A percentile compares a stretch with the other conserved stretches of the same genome.
Conservation (phyloP, 768 basidiomycete genomes). For the Boletus huronensis region DNA sequence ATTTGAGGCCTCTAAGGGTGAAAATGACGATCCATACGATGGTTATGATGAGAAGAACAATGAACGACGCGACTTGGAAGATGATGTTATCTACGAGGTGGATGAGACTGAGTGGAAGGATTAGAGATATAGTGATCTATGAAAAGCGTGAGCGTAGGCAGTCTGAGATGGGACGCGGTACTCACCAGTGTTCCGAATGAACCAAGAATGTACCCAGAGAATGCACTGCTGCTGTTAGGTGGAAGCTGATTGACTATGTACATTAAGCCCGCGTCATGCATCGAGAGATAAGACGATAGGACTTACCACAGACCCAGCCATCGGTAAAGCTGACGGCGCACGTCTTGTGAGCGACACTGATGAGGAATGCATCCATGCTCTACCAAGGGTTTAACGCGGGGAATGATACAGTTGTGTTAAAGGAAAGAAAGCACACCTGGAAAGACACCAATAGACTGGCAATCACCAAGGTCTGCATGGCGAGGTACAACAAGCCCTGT, state of each 20-base stretch:
- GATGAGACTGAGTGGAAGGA: constrained; percentile 24
- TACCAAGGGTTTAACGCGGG: neutral
- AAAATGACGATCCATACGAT: constrained; percentile 20
- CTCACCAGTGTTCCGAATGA: constrained; percentile 23
- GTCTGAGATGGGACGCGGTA: neutral
- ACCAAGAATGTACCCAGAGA: constrained; percentile 22
- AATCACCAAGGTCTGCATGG: constrained; percentile 21
- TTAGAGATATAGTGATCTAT: constrained; percentile 16
- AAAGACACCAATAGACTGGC: constrained; percentile 25
- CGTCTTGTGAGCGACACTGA: constrained; percentile 24
- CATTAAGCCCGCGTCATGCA: neutral
- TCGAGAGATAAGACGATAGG: neutral
- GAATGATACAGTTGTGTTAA: neutral
- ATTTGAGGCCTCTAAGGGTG: constrained; percentile 7
- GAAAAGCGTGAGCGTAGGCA: neutral
- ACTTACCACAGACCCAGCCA: constrained; percentile 23
- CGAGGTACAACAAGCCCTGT: constrained; percentile 19
- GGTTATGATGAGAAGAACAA: constrained; percentile 19
- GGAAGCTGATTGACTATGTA: constrained; percentile 11
- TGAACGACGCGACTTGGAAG: constrained; percentile 23
- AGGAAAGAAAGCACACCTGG: constrained; percentile 10
- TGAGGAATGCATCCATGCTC: constrained; percentile 25
- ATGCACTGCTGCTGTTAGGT: constrained; percentile 8
- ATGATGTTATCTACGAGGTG: constrained; percentile 25
- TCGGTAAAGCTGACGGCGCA: constrained; percentile 24